Evolutionary conservation across 768 basidiomycete species (phyloP), one percentile per base, ranked within the genome.

Genomic region (Austroboletus eburneus): DNA sequence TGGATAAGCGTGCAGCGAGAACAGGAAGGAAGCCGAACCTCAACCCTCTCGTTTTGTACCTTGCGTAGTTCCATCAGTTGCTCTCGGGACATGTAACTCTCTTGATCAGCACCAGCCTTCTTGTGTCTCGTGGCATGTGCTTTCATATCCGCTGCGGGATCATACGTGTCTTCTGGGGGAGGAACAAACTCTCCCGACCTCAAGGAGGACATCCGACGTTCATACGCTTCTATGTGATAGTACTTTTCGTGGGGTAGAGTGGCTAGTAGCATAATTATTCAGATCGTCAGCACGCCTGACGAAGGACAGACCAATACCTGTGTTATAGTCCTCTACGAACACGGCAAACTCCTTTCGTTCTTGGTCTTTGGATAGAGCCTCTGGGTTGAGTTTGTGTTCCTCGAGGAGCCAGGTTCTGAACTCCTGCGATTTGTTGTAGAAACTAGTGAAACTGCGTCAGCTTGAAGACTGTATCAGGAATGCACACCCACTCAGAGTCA

Each of bases 241-340:
- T 93, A 96, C 64, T 96, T 96, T 64, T 94, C 91, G 58, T 95
- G 87, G 9, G 93, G 90, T 3, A 96, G 74, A 3, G 93, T 96
- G 13, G 91, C 92, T 92, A 49, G 16, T 20, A 50, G 16, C 18
- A 41, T 43, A 17, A 14, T 17, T 14, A 2, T 24, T 57, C 12
- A 27, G 20, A n/a, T n/a, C 17, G 36, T 39, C 30, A 29, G 20
- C 30, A 40, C 17, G 42, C 27, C 24, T 22, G 10, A 29, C 27
- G 18, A 9, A 45, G 20, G 18, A 18, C 35, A 46, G 22, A 25
- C 34, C 51, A 72, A 24, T 50, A 83, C 88, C 85, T 24, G 87
- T 90, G 57, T 91, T 89, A 59, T 74, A 91, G 60, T 91, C 89
- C 63, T 91, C 89, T 18, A 88, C 79, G 57, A 87, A 94, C 18